Conservation (phyloP, 805 yeast genomes). For the Alloascoidea hylecoeti region DNA sequence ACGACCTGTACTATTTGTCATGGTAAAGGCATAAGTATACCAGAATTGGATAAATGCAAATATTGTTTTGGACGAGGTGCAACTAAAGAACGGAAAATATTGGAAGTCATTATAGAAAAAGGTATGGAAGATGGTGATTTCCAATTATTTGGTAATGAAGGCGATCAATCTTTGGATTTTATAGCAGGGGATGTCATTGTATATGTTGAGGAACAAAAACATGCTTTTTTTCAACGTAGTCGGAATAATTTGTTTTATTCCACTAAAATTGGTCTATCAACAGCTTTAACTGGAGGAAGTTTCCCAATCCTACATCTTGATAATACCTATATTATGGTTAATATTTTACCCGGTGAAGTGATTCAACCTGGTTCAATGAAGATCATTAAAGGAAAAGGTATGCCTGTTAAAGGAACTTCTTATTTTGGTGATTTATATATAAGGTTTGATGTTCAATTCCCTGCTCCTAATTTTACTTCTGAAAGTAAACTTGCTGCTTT, state of each 20-base stretch:
- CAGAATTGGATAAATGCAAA: slow-evolving; percentile 20
- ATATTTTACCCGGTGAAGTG: slow-evolving; percentile 34
- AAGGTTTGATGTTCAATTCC: slow-evolving; percentile 45
- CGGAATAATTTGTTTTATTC: slow-evolving; percentile 29
- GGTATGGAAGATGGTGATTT: slow-evolving; percentile 41
- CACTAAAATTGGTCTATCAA: slow-evolving; percentile 31
- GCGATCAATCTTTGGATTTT: slow-evolving; percentile 46
- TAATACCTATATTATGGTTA: slow-evolving; percentile 22
- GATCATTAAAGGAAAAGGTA: slow-evolving; percentile 36
- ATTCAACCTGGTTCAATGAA: slow-evolving; percentile 34
- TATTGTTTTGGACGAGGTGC: slow-evolving; percentile 31
- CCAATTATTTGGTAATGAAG: slow-evolving; percentile 41
- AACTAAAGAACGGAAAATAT: slow-evolving; percentile 30
- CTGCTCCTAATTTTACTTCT: slow-evolving; percentile 26
- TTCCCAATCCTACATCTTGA: slow-evolving; percentile 23
- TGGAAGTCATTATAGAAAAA: slow-evolving; percentile 37
- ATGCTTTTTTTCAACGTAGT: slow-evolving; percentile 24
- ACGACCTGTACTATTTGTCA: slow-evolving; percentile 29
- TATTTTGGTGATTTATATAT: slow-evolving; percentile 40
- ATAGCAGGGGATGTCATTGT: slow-evolving; percentile 59
- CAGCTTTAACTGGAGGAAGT: slow-evolving; percentile 45
- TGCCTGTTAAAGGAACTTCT: slow-evolving; percentile 33
- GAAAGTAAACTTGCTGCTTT: slow-evolving; percentile 17
- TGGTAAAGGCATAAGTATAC: slow-evolving; percentile 24
- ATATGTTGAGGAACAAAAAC: slow-evolving; percentile 25